These are phyloP conservation scores for Glutinoglossum americanum DNA, from an alignment of 495 filamentous ascomycete genomes.

Conservation along the genomic window DNA sequence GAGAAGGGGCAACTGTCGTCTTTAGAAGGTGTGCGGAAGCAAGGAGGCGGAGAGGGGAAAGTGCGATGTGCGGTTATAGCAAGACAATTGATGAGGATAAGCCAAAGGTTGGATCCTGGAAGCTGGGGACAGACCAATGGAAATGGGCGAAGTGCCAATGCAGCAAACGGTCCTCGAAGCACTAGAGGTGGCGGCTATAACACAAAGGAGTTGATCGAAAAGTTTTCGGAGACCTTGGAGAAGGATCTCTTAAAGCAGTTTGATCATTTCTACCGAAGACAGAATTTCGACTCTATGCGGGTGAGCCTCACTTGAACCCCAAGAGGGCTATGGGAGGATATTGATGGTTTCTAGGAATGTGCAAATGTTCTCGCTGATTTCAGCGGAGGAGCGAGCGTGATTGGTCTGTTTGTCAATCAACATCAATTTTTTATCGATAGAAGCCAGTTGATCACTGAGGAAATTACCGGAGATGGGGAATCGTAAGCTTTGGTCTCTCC, in stretches of 20 bases:
- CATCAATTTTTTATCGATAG: slow-evolving; percentile 97
- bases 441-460: slow-evolving; percentile 73
- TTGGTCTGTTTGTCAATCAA: slow-evolving; percentile 92
- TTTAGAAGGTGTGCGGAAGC: slow-evolving; percentile 58
- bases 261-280: slow-evolving; percentile 81
- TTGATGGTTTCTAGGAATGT: slow-evolving; percentile 25
- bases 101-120: slow-evolving; percentile 54
- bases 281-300: slow-evolving; percentile 84
- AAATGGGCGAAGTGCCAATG: slow-evolving; percentile 32
- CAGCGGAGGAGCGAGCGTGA: slow-evolving; percentile 82
- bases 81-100: slow-evolving; percentile 69
- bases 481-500: slow-evolving; percentile 19
- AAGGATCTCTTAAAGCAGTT: slow-evolving; percentile 92
- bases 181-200: slow-evolving; percentile 27
- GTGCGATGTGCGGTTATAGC: slow-evolving; percentile 79
- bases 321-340: background rate
- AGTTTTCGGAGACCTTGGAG: slow-evolving; percentile 87
- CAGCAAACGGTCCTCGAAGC: slow-evolving; percentile 21
- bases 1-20: slow-evolving; percentile 61
- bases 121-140: slow-evolving; percentile 41
- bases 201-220: slow-evolving; percentile 81
- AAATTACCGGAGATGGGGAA: slow-evolving; percentile 64
- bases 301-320: slow-evolving; percentile 12
- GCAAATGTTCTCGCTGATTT: slow-evolving; percentile 89
- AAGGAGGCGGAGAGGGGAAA: slow-evolving; percentile 66